Base-by-base conservation (phyloP, 2,329 filamentous ascomycete species). In the Zymoseptoria pseudotritici region DNA sequence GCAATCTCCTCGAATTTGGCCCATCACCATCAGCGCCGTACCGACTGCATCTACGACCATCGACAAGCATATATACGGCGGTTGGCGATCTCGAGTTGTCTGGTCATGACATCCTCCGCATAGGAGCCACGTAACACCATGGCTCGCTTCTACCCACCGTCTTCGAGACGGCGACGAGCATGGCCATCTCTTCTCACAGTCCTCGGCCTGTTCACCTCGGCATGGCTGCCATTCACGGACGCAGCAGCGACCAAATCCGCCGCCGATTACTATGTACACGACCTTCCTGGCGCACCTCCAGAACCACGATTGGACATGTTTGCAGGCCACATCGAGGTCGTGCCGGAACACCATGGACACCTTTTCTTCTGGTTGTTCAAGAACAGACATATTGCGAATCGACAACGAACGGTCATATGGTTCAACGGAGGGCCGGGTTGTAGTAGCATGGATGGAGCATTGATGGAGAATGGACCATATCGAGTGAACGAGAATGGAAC, bases 331-430 rank as follows among this genome's bases (percentile, higher is more conserved):
- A 88, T 99, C 74, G 92, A 97, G 77, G 83, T 99, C 70, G 89
- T 86, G 36, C 84, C 88, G 20, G 86, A 91, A 66, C 84, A 88
- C 73, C 91, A 97, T 73, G 93, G 91, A 67, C 96, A 97, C 75
- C 78, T 99, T 19, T 99, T 97, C 81, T 99, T 99, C 80, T 99
- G 94, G 94, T 90, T 97, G 71, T 97, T 90, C 73, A 86, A 96
- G 73, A 97, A 97, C 73, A 84, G 90, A 67, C 94, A 99, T 74
- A 96, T 99, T 67, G 93, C 91, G 59, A 90, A 97, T 73, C 85
- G 83, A 68, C 90, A 94, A 74, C 85, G 94, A 60, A 96, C 92
- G 2, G 89, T 99, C 10, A 86, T 99, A 70, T 99, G 95, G 94
- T 78, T 99, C 60, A 99, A 99, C 72, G 95, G 94, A 57, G 95